These are phyloP conservation scores for Chalciporus pseudorubinellus DNA, from an alignment of 768 basidiomycete species.

Conservation along the genomic window DNA sequence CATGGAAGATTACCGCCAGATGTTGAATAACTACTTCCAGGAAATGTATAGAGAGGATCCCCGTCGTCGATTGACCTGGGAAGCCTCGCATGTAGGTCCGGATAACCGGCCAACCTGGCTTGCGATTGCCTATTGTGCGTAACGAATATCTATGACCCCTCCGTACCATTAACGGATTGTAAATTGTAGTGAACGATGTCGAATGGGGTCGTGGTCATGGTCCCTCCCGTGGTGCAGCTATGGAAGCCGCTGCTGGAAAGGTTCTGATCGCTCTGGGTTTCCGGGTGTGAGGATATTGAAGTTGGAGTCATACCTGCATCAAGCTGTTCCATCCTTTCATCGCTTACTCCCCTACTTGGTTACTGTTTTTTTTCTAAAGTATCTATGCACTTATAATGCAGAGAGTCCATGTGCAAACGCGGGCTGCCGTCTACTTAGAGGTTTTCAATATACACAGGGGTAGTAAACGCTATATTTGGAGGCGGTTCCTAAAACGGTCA, in stretches of 20 bases:
- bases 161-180: not conserved
- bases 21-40: constrained; percentile 24
- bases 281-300: not conserved
- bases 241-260: constrained; percentile 19
- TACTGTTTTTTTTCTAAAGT: no score
- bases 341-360: not conserved
- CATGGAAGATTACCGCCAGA: constrained; percentile 21
- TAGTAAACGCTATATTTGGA: not conserved
- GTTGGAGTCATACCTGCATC: no score
- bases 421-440: no score
- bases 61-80: constrained; percentile 17
- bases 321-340: not conserved
- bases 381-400: not conserved
- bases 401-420: no score
- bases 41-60: constrained; percentile 12
- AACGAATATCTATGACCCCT: not conserved
- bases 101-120: constrained; percentile 24
- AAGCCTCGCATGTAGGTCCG: constrained; percentile 13
- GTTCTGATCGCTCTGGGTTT: constrained; percentile 16
- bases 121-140: constrained; percentile 23
- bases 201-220: constrained; percentile 25
- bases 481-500: not conserved
- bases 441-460: not conserved
- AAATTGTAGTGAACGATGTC: constrained; percentile 14
- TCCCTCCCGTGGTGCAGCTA: constrained; percentile 15